Percentiles rank a stretch among this genome's conserved stretches.
Conservation (phyloP, 2,329 filamentous ascomycete genomes). For the Neospermospora avenae region DNA sequence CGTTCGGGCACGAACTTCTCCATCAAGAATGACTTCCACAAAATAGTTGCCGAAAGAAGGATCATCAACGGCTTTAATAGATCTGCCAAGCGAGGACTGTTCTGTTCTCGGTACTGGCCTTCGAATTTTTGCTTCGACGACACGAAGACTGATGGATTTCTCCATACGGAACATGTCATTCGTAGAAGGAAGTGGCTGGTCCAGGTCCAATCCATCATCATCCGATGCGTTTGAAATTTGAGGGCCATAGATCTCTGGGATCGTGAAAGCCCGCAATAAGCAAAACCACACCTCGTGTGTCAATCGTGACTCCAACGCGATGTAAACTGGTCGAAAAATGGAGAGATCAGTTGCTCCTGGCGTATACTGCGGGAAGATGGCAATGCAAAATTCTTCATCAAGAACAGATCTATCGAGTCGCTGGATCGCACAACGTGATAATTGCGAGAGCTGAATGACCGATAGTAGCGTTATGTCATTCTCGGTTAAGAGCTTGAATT, state of each 20-base stretch:
- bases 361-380: slow-evolving; percentile 91
- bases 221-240: slow-evolving; percentile 15
- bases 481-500: slow-evolving; percentile 86
- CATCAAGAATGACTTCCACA: slow-evolving; percentile 75
- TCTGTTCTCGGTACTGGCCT: slow-evolving; percentile 31
- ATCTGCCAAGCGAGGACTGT: slow-evolving; percentile 27
- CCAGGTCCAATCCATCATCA: slow-evolving; percentile 18
- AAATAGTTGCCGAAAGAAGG: slow-evolving; percentile 65
- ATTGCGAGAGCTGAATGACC: slow-evolving; percentile 80
- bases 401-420: slow-evolving; percentile 86
- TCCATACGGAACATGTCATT: slow-evolving; percentile 59
- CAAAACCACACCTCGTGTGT: slow-evolving; percentile 99
- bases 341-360: slow-evolving; percentile 69
- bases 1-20: slow-evolving; percentile 73
- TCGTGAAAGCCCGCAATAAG: slow-evolving; percentile 82
- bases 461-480: slow-evolving; percentile 77
- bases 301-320: slow-evolving; percentile 80
- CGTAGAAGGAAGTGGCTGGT: slow-evolving; percentile 17
- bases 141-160: slow-evolving; percentile 55
- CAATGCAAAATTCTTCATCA: slow-evolving; percentile 90
- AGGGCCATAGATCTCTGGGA: slow-evolving; percentile 77
- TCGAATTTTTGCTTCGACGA: slow-evolving; percentile 59
- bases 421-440: slow-evolving; percentile 88
- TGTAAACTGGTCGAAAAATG: slow-evolving; percentile 81
- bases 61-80: slow-evolving; percentile 40